Conservation (phyloP, 1,139 yeast genomes). For the Geotrichum aggregatum region DNA sequence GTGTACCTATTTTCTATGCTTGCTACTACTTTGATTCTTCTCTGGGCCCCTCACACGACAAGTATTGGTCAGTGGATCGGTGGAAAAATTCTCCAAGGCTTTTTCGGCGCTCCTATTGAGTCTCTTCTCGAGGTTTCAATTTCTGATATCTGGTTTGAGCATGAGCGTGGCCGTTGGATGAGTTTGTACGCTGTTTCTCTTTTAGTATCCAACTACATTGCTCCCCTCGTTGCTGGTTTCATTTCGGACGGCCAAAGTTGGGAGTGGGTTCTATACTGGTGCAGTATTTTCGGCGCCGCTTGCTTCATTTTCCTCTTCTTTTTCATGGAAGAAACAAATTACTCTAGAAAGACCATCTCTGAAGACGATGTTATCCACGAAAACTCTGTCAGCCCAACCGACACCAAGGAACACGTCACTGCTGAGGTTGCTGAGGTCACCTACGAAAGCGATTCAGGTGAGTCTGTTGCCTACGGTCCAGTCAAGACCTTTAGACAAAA, state of each 20-base stretch:
- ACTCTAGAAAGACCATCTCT: constrained; percentile 46
- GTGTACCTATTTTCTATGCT: constrained; percentile 43
- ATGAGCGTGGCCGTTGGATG: constrained; percentile 69
- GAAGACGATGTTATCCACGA: constrained; percentile 23
- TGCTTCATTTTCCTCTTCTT: constrained; percentile 53
- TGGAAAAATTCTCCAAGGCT: constrained; percentile 45
- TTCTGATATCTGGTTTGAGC: constrained; percentile 53
- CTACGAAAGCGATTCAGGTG: constrained; percentile 16
- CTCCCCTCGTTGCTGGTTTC: constrained; percentile 73
- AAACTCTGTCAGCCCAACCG: constrained; percentile 4
- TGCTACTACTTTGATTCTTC: constrained; percentile 34
- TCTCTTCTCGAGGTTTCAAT: constrained; percentile 49
- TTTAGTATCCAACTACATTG: constrained; percentile 72
- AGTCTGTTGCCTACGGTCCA: constrained; percentile 11
- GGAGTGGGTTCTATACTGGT: constrained; percentile 81
- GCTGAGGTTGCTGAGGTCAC: constrained; percentile 14
- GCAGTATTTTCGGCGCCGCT: constrained; percentile 62
- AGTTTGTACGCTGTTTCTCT: constrained; percentile 74
- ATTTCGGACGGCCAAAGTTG: constrained; percentile 56
- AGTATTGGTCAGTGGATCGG: constrained; percentile 40
- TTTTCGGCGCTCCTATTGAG: constrained; percentile 53
- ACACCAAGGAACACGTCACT: neutral
- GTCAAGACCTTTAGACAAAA: constrained; percentile 33
- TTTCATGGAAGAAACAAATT: constrained; percentile 68
- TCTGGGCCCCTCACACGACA: constrained; percentile 37